A percentile compares a stretch with the other conserved stretches of the same genome.
phyloP scores from a whole-genome alignment of 1,139 yeast genomes.

The Blastobotrys ciferrii region DNA sequence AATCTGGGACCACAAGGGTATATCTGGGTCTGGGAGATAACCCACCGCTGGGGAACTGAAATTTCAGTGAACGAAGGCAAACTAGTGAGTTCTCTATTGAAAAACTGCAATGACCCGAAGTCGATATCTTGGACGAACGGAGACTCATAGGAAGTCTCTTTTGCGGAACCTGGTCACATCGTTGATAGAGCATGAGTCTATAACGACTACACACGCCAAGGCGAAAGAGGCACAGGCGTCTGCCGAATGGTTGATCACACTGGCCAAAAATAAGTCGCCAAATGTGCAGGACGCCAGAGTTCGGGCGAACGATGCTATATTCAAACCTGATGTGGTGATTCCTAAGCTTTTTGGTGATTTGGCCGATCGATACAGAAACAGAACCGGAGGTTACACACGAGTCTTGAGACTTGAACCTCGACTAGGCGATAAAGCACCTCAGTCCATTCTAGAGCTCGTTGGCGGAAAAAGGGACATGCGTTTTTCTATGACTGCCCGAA shows the following conservation, averaged over 20 bases:
- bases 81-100: neutral
- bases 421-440: slow-evolving; percentile 87
- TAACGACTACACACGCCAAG: slow-evolving; percentile 68
- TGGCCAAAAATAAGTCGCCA: slow-evolving; percentile 42
- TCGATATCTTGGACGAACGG: slow-evolving; percentile 37
- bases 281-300: slow-evolving; percentile 25
- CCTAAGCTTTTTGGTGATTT: slow-evolving; percentile 68
- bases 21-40: neutral
- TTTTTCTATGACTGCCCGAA: slow-evolving; percentile 73
- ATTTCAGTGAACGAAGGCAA: neutral
- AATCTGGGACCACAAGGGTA: neutral
- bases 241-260: slow-evolving; percentile 55
- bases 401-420: slow-evolving; percentile 82
- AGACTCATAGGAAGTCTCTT: slow-evolving; percentile 52
- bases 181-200: slow-evolving; percentile 64
- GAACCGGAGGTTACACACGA: slow-evolving; percentile 85
- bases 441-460: slow-evolving; percentile 83
- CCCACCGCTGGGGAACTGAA: neutral
- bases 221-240: slow-evolving; percentile 62
- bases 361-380: slow-evolving; percentile 56
- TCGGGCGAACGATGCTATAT: slow-evolving; percentile 29
- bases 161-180: slow-evolving; percentile 63
- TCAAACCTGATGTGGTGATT: slow-evolving; percentile 44
- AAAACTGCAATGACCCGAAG: slow-evolving; percentile 27
- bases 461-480: slow-evolving; percentile 76